These are phyloP conservation scores for Amanita pallidorosea DNA, from an alignment of 768 basidiomycete genomes.

Conservation along the genomic window DNA sequence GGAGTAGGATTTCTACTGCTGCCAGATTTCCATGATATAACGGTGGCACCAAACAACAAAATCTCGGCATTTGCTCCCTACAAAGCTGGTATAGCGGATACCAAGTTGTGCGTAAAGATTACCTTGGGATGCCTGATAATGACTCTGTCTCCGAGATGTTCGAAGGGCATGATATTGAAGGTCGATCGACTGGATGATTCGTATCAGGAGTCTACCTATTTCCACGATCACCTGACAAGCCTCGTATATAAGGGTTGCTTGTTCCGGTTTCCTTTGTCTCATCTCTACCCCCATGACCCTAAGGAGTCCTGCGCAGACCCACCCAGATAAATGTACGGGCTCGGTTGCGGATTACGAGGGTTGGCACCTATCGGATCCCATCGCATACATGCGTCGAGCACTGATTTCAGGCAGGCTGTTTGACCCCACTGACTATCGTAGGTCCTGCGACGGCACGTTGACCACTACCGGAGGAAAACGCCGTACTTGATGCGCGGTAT, in stretches of 20 bases:
- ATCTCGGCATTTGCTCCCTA: slow-evolving; percentile 61
- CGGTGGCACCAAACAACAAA: slow-evolving; percentile 75
- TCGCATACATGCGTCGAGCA: slow-evolving; percentile 3
- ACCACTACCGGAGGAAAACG: neutral
- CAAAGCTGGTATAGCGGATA: neutral
- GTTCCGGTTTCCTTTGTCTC: neutral
- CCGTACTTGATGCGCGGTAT: neutral
- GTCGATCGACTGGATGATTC: too few relatives aligned
- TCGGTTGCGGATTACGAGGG: slow-evolving; percentile 1
- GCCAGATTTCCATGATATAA: slow-evolving; percentile 74
- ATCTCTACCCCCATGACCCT: neutral
- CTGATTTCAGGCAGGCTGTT: neutral
- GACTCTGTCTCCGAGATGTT: slow-evolving; percentile 30
- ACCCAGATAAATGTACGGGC: neutral
- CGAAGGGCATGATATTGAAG: slow-evolving; percentile 58
- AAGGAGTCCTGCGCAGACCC: neutral
- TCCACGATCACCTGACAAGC: neutral
- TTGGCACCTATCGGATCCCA: slow-evolving; percentile 1
- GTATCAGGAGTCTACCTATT: neutral
- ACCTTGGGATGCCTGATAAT: slow-evolving; percentile 59
- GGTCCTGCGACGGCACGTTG: neutral
- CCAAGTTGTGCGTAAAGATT: neutral
- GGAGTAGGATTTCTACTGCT: slow-evolving; percentile 23
- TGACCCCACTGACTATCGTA: neutral
- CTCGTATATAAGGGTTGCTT: neutral